phyloP scores from a whole-genome alignment of 495 filamentous ascomycete species.

The Darksidea phi region DNA sequence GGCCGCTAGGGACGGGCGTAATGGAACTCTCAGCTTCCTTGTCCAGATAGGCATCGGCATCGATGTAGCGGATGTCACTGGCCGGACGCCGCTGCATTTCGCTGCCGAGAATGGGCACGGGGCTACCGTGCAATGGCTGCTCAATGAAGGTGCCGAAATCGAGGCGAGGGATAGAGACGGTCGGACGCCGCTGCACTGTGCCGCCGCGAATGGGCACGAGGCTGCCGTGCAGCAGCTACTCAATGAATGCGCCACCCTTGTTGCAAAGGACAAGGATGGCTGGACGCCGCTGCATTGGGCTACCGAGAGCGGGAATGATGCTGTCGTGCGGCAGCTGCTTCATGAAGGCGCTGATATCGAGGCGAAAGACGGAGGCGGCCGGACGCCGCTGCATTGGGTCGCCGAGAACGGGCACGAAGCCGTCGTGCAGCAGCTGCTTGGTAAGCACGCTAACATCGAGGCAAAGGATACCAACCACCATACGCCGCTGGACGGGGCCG shows the following conservation, averaged over 20 bases:
- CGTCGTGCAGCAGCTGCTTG: not conserved
- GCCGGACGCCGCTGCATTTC: not conserved
- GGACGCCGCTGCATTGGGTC: not conserved
- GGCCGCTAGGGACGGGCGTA: not conserved
- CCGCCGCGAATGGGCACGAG: not conserved
- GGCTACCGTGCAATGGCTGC: not conserved
- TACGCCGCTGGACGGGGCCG: not conserved
- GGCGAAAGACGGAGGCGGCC: no score
- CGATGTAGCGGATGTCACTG: not conserved
- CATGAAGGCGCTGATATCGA: no score
- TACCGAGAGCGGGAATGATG: not conserved
- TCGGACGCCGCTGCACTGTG: not conserved
- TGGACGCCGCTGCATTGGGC: not conserved
- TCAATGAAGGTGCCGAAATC: not conserved
- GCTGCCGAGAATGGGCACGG: not conserved
- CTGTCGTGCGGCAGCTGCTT: no score
- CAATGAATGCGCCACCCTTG: not conserved
- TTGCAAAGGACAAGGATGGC: not conserved
- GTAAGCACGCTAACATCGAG: not conserved
- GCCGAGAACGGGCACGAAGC: not conserved
- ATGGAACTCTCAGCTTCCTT: not conserved
- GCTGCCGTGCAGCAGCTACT: not conserved
- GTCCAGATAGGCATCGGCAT: not conserved
- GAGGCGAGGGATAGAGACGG: not conserved
- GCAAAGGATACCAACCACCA: not conserved